Conservation (phyloP, 2,329 filamentous ascomycete genomes). For the Monosporascus cannonballus region DNA sequence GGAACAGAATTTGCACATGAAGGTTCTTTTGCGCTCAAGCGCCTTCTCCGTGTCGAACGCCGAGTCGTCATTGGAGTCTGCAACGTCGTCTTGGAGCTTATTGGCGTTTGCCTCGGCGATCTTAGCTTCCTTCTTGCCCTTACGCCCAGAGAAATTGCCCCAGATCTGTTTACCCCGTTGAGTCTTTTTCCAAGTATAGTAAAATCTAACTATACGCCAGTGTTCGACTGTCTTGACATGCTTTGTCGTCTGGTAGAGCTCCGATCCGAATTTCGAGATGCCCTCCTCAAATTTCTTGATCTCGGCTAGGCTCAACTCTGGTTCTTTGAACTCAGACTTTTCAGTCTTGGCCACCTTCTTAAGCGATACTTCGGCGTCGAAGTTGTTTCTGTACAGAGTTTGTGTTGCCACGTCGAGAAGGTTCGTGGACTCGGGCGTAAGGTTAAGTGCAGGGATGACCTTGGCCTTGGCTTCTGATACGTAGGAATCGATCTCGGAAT, state of each 20-base stretch:
- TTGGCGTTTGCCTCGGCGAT: conserved; percentile 63
- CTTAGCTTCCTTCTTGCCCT: conserved; percentile 82
- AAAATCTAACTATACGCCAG: conserved; percentile 80
- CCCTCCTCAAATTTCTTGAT: conserved; percentile 88
- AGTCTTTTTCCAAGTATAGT: conserved; percentile 98
- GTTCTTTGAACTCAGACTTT: conserved; percentile 74
- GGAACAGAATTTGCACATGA: conserved; percentile 90
- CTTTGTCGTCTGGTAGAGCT: conserved; percentile 74
- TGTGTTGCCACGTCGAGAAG: conserved; percentile 78
- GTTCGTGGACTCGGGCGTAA: conserved; percentile 75
- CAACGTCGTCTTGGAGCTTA: conserved; percentile 86
- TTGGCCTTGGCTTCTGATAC: conserved; percentile 63
- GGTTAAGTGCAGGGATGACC: conserved; percentile 54
- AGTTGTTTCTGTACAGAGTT: conserved; percentile 65
- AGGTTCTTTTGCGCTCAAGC: conserved; percentile 67
- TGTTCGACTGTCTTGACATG: conserved; percentile 80
- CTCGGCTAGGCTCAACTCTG: conserved; percentile 70
- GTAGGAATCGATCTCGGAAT: conserved; percentile 66
- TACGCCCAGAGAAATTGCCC: conserved; percentile 81
- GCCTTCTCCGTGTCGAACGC: conserved; percentile 92
- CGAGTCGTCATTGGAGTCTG: conserved; percentile 88
- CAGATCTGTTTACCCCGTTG: conserved; percentile 79
- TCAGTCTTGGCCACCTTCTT: conserved; percentile 63
- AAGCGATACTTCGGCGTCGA: conserved; percentile 65
- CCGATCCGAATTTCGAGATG: conserved; percentile 84